phyloP scores from a whole-genome alignment of 106 monocot genomes.

The Dioscorea zingiberensis region DNA sequence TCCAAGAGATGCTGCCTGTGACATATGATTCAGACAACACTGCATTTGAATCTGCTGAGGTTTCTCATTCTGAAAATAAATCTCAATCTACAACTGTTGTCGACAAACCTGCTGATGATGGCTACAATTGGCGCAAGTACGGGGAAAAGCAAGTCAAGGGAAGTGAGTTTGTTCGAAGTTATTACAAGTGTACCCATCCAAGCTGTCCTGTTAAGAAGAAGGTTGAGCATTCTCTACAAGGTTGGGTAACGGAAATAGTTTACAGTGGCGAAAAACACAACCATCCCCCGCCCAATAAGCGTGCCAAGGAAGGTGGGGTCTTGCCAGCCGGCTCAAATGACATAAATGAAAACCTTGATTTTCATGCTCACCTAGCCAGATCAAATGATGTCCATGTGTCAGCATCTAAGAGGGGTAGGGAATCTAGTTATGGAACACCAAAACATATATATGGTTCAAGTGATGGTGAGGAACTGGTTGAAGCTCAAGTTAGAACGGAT shows the following conservation, averaged over 20 bases:
- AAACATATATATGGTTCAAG: conserved; percentile 66
- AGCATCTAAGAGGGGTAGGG: conserved; percentile 24
- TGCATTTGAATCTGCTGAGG: conserved; percentile 8
- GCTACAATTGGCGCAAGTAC: conserved; percentile 69
- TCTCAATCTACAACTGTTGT: conserved; percentile 12
- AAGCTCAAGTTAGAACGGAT: conserved; percentile 26
- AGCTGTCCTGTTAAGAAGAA: conserved; percentile 47
- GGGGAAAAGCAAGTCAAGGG: conserved; percentile 57
- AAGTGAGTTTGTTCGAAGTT: conserved; percentile 41
- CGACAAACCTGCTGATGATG: conserved; percentile 53
- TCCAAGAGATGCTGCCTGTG: conserved; percentile 10
- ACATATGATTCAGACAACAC: conserved; percentile 8
- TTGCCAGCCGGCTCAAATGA: conserved; percentile 13
- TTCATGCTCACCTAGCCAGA: conserved; percentile 4
- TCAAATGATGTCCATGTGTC: conserved; percentile 10
- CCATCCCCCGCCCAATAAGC: conserved; percentile 36
- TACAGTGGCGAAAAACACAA: conserved; percentile 50
- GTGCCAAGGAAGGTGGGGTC: conserved; percentile 25
- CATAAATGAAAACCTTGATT: conserved; percentile 15
- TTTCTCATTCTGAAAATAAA: conserved; percentile 19
- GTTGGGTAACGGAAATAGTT: conserved; percentile 42
- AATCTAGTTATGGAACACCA: conserved; percentile 23
- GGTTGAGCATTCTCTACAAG: conserved; percentile 37
- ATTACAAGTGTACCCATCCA: conserved; percentile 46
- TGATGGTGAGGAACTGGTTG: conserved; percentile 54